Evolutionary conservation across 306 rosid genomes (phyloP).

Genomic region (Parietaria judaica): DNA sequence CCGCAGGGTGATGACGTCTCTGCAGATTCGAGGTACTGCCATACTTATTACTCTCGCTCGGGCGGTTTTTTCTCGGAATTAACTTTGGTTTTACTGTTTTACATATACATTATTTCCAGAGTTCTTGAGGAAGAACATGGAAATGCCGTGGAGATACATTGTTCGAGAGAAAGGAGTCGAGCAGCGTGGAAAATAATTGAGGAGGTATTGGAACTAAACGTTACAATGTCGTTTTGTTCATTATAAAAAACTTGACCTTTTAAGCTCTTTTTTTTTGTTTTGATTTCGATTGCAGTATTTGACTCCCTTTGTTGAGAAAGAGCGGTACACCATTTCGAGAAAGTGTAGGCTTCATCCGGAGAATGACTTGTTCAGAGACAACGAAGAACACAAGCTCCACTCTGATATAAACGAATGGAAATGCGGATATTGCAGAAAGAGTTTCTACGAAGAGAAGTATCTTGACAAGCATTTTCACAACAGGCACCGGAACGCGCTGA

Average conservation of each 20-base stretch:
- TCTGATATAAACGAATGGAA: conserved; percentile 70
- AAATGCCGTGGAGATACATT: conserved; percentile 50
- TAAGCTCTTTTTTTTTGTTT: neutral
- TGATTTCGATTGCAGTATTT: conserved; percentile 46
- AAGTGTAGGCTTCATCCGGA: conserved; percentile 69
- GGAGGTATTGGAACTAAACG: conserved; percentile 35
- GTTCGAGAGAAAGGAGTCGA: conserved; percentile 87
- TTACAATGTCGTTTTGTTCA: neutral
- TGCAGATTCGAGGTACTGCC: conserved; percentile 48
- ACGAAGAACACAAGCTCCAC: conserved; percentile 74
- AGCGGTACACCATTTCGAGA: conserved; percentile 47
- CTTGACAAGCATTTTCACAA: conserved; percentile 72
- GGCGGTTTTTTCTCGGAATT: neutral
- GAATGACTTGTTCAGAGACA: conserved; percentile 76
- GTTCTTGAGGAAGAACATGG: conserved; percentile 31
- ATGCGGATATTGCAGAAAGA: conserved; percentile 92
- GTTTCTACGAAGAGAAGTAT: conserved; percentile 70
- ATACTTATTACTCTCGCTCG: no score
- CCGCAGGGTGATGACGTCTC: conserved; percentile 46
- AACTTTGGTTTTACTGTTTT: neutral
- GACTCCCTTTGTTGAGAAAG: conserved; percentile 70
- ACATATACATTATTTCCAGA: conserved; percentile 20
- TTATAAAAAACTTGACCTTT: conserved; percentile 5
- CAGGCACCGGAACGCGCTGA: conserved; percentile 57
- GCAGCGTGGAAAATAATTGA: conserved; percentile 67